These are phyloP conservation scores for Bruguiera hainesii DNA, from an alignment of 441 rosid genomes.

Conservation along the genomic window DNA sequence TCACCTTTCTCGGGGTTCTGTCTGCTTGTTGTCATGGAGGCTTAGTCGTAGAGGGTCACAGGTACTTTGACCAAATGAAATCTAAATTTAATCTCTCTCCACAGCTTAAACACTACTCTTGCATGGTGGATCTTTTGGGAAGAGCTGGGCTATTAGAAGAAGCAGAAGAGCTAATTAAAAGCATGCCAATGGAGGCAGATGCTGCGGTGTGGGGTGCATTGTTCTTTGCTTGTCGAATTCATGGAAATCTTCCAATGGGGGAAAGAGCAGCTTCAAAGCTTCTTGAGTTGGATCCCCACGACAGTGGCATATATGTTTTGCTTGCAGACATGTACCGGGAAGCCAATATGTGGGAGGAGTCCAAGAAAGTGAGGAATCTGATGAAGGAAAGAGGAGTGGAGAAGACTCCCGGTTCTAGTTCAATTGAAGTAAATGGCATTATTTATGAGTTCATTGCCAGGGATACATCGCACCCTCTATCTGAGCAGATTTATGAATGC, in stretches of 20 bases:
- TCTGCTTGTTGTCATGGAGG: constrained; percentile 92
- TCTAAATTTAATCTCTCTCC: constrained; percentile 52
- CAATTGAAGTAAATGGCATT: constrained; percentile 60
- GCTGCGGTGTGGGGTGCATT: constrained; percentile 80
- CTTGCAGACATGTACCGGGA: constrained; percentile 69
- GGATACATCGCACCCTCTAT: constrained; percentile 59
- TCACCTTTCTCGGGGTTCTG: constrained; percentile 69
- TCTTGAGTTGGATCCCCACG: constrained; percentile 68
- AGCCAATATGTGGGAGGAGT: constrained; percentile 73
- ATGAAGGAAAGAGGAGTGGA: constrained; percentile 71
- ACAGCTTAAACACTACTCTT: constrained; percentile 70
- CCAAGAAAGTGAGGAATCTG: constrained; percentile 56
- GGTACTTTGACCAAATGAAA: constrained; percentile 60
- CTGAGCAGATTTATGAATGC: constrained; percentile 48
- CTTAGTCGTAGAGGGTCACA: constrained; percentile 65
- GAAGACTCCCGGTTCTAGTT: constrained; percentile 87
- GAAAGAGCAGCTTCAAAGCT: constrained; percentile 73
- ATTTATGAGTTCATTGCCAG: constrained; percentile 66
- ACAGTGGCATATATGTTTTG: constrained; percentile 76
- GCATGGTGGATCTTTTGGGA: constrained; percentile 88
- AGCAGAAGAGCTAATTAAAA: constrained; percentile 58
- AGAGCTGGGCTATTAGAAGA: constrained; percentile 75
- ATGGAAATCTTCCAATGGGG: constrained; percentile 58
- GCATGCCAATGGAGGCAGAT: constrained; percentile 76
- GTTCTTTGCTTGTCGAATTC: constrained; percentile 71